A percentile compares a stretch with the other conserved stretches of the same genome.
These are phyloP conservation scores for Yamadazyma akitaensis DNA, from an alignment of 805 yeast genomes.

Conservation along the genomic window DNA sequence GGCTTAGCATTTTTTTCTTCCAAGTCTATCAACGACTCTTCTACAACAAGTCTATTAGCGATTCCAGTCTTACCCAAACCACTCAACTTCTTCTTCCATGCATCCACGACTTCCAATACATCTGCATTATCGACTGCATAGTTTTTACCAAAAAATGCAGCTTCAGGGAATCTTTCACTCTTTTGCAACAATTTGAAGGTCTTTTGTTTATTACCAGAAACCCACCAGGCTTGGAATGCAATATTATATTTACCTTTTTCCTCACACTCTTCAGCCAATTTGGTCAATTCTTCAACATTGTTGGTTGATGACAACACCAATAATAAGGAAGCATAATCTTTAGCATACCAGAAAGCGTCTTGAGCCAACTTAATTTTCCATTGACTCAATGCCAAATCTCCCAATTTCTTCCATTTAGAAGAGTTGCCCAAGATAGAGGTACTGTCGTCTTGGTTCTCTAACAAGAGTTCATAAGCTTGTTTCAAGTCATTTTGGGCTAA, in stretches of 20 bases:
- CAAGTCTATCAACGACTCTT: conserved; percentile 10
- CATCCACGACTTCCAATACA: conserved; percentile 44
- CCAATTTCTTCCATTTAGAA: conserved; percentile 83
- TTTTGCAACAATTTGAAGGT: conserved; percentile 64
- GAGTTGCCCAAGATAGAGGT: conserved; percentile 44
- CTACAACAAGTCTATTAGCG: conserved; percentile 52
- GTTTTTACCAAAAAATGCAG: conserved; percentile 73
- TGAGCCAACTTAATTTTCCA: conserved; percentile 84
- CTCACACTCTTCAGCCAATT: conserved; percentile 65
- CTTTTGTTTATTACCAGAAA: conserved; percentile 62
- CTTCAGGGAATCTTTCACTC: conserved; percentile 77
- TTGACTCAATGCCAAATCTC: conserved; percentile 74
- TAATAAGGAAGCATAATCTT: conserved; percentile 78
- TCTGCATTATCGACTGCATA: conserved; percentile 49
- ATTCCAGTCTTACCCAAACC: conserved; percentile 51
- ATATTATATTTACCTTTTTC: conserved; percentile 79
- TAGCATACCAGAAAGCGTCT: conserved; percentile 72
- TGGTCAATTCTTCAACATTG: conserved; percentile 54
- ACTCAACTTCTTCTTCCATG: conserved; percentile 65
- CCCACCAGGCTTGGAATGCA: conserved; percentile 92
- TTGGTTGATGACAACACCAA: conserved; percentile 81
- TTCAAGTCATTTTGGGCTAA: conserved; percentile 67
- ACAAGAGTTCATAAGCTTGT: conserved; percentile 58
- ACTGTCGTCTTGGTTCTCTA: conserved; percentile 36
- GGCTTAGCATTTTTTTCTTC: background rate